phyloP scores from a whole-genome alignment of 163 green algal genomes.

The Coccomyxa subellipsoidea region DNA sequence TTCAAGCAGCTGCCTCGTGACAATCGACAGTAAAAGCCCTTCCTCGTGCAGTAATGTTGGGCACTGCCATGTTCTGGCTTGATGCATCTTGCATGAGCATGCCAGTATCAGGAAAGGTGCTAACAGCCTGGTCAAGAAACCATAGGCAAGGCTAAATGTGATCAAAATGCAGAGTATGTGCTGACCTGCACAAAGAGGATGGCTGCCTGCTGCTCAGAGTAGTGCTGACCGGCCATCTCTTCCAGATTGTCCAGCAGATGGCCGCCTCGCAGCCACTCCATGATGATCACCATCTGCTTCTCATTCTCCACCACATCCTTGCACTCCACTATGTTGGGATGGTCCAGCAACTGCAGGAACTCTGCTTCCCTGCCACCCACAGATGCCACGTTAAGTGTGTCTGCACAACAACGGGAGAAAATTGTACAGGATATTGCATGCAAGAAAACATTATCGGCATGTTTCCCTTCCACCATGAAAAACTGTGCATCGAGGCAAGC shows the following conservation, averaged over 20 bases:
- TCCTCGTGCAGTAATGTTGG: too few relatives aligned
- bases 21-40: too few relatives aligned
- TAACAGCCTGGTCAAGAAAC: too few relatives aligned
- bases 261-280: constrained; percentile 68
- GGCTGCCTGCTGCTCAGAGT: constrained; percentile 46
- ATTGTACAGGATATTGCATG: background rate
- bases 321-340: constrained; percentile 64
- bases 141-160: too few relatives aligned
- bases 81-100: too few relatives aligned
- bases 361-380: constrained; percentile 45
- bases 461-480: too few relatives aligned
- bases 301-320: constrained; percentile 53
- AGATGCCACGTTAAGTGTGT: background rate
- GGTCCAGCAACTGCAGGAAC: constrained; percentile 52
- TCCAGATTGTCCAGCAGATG: constrained; percentile 63
- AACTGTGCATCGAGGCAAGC: background rate
- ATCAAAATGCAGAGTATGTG: too few relatives aligned
- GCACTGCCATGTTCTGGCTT: too few relatives aligned
- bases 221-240: constrained; percentile 38
- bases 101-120: too few relatives aligned
- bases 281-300: constrained; percentile 57
- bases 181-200: constrained; percentile 33
- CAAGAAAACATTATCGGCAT: too few relatives aligned
- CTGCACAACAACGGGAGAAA: background rate
- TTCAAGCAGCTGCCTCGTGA: too few relatives aligned